Evolutionary conservation across 2,329 filamentous ascomycete species (phyloP).

Genomic region (Exophiala aquamarina): DNA sequence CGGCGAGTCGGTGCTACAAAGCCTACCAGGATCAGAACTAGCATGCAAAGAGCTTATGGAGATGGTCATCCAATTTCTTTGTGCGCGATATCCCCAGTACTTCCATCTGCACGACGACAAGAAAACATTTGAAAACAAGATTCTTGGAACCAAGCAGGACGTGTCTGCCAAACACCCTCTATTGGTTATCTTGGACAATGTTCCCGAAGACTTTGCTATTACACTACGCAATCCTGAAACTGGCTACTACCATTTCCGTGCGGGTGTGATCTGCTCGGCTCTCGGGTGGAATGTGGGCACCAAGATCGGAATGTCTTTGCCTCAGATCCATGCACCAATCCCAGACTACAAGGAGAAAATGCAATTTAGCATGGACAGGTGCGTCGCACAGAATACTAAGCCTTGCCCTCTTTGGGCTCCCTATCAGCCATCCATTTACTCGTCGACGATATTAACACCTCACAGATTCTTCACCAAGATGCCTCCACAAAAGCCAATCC

Average conservation of each 20-base stretch:
- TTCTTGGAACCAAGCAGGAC: constrained; percentile 63
- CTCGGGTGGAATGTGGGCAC: constrained; percentile 75
- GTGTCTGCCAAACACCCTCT: constrained; percentile 65
- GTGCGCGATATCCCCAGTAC: constrained; percentile 71
- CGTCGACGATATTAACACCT: no score
- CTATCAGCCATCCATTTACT: no score
- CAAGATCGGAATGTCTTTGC: constrained; percentile 70
- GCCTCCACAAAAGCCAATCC: constrained; percentile 71
- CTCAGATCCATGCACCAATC: constrained; percentile 71
- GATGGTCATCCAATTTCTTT: constrained; percentile 78
- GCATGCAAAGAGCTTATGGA: constrained; percentile 87
- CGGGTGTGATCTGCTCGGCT: constrained; percentile 74
- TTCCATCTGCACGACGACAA: constrained; percentile 62
- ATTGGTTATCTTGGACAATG: constrained; percentile 69
- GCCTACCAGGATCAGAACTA: constrained; percentile 72
- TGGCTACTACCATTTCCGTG: constrained; percentile 72
- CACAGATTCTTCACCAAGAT: constrained; percentile 77
- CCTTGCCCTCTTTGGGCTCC: no score
- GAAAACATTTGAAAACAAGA: constrained; percentile 64
- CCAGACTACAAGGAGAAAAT: constrained; percentile 87
- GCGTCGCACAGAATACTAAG: constrained; percentile 34
- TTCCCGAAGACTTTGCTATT: constrained; percentile 82
- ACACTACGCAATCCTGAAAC: constrained; percentile 69
- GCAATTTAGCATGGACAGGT: constrained; percentile 84
- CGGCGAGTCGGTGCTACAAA: constrained; percentile 63